Conservation (phyloP, 75 land plant species). For the Azolla pinnata region DNA sequence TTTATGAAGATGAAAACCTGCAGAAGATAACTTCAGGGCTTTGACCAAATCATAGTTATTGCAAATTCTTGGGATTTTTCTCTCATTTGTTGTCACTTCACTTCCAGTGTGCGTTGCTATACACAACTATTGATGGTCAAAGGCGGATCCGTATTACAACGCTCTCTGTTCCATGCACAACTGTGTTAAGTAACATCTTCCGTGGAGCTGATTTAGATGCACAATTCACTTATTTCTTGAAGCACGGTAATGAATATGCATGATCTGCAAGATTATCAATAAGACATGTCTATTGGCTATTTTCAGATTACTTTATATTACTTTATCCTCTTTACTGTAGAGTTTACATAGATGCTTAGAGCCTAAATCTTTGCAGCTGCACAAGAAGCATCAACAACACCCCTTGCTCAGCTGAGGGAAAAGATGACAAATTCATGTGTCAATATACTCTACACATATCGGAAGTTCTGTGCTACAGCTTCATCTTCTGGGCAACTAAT, state of each 20-base stretch:
- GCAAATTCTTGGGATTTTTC: too few relatives aligned
- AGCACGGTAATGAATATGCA: constrained; percentile 79
- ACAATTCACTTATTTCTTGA: constrained; percentile 79
- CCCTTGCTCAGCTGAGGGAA: constrained; percentile 67
- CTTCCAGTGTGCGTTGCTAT: constrained; percentile 87
- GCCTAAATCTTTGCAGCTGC: constrained; percentile 47
- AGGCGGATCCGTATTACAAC: constrained; percentile 85
- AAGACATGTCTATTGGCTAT: neutral
- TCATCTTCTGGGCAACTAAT: constrained; percentile 95
- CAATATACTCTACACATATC: constrained; percentile 59
- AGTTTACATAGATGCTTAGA: neutral
- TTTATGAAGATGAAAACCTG: too few relatives aligned
- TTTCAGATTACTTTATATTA: neutral
- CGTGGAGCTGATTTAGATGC: constrained; percentile 94
- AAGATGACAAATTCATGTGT: constrained; percentile 61
- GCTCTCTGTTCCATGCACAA: constrained; percentile 83
- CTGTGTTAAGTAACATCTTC: constrained; percentile 68
- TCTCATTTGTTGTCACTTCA: too few relatives aligned
- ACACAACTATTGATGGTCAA: constrained; percentile 91
- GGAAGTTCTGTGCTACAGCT: constrained; percentile 89
- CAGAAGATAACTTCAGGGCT: too few relatives aligned
- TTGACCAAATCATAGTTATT: too few relatives aligned
- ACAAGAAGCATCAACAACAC: constrained; percentile 48
- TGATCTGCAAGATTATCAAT: neutral
- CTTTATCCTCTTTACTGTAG: constrained; percentile 3